Conservation (phyloP, 2,329 filamentous ascomycete species). For the Hypoxylon sp. region DNA sequence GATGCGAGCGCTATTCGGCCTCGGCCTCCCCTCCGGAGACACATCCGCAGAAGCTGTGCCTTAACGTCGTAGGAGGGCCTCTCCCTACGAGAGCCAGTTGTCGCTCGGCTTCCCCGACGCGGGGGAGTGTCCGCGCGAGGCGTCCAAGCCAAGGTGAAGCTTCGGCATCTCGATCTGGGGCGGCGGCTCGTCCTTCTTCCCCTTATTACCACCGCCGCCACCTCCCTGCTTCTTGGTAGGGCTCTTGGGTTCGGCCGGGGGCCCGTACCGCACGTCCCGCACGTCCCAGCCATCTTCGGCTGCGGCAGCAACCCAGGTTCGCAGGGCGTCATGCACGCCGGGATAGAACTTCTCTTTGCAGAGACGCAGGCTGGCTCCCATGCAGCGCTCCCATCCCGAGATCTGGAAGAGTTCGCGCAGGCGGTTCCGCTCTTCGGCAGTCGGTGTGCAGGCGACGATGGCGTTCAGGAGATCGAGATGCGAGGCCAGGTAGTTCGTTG, state of each 20-base stretch:
- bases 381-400: conserved; percentile 89
- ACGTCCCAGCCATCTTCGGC: conserved; percentile 89
- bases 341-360: conserved; percentile 99
- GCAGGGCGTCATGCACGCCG: conserved; percentile 85
- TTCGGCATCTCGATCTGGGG: conserved; percentile 69
- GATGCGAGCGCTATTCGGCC: neutral
- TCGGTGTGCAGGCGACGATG: conserved; percentile 81
- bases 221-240: conserved; percentile 56
- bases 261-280: conserved; percentile 79
- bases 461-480: conserved; percentile 95
- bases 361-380: conserved; percentile 83
- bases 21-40: conserved; percentile 9
- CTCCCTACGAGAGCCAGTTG: conserved; percentile 46
- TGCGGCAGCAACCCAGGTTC: conserved; percentile 89
- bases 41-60: conserved; percentile 12
- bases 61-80: conserved; percentile 29
- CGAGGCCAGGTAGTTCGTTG: conserved; percentile 92
- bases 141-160: conserved; percentile 58
- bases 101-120: conserved; percentile 35
- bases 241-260: conserved; percentile 52
- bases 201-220: conserved; percentile 46
- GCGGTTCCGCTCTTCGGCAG: conserved; percentile 72
- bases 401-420: conserved; percentile 80
- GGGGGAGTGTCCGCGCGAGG: conserved; percentile 23
- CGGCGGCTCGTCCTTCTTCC: conserved; percentile 59